Conservation (phyloP, 2,329 filamentous ascomycete species). For the Hypoxylon sp. region DNA sequence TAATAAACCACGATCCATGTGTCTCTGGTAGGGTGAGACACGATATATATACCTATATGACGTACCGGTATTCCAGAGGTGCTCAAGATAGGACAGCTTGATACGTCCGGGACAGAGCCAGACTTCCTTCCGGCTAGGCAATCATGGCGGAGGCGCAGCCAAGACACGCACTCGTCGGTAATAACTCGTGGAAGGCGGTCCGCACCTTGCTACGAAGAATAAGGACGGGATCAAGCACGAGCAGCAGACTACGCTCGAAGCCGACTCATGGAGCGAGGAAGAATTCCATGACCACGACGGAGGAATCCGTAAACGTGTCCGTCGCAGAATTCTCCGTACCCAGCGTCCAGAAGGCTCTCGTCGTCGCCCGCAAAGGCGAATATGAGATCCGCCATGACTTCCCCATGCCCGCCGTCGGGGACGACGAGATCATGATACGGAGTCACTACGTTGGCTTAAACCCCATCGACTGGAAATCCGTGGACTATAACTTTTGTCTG, state of each 20-base stretch:
- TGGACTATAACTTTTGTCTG: conserved; percentile 54
- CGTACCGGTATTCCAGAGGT: neutral
- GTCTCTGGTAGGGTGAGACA: neutral
- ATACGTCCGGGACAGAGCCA: neutral
- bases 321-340: conserved; percentile 26
- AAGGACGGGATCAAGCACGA: conserved; percentile 23
- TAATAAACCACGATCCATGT: conserved; percentile 7
- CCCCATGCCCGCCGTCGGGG: conserved; percentile 37
- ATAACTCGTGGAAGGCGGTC: conserved; percentile 39
- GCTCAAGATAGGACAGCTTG: neutral
- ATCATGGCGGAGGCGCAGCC: conserved; percentile 29
- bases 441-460: conserved; percentile 49
- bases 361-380: conserved; percentile 42
- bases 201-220: conserved; percentile 35
- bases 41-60: conserved; percentile 2
- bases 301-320: conserved; percentile 30
- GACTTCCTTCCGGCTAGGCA: neutral
- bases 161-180: conserved; percentile 15
- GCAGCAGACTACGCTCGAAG: conserved; percentile 16
- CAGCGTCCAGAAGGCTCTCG: conserved; percentile 39
- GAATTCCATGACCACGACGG: conserved; percentile 30
- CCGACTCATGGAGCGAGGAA: conserved; percentile 26
- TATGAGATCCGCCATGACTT: conserved; percentile 41
- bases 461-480: conserved; percentile 52
- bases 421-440: conserved; percentile 49